phyloP scores from a whole-genome alignment of 116 monocot genomes.

The Papilionanthe hybrid region DNA sequence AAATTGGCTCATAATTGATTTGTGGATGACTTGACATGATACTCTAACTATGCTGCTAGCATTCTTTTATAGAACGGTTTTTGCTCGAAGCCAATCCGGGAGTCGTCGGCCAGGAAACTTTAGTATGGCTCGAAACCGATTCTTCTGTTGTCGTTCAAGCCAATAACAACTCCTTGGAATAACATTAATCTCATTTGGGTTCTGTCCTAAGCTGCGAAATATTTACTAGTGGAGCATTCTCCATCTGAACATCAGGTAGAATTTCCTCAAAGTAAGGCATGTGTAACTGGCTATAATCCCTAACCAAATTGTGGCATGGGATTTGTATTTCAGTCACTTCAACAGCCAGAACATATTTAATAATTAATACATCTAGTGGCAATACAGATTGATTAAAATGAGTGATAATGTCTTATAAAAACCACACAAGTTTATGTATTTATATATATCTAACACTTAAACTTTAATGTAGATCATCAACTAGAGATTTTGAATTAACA shows the following conservation, averaged over 20 bases:
- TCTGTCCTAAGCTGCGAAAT: not conserved
- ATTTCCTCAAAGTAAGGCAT: not conserved
- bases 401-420: too few species aligned
- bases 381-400: too few species aligned
- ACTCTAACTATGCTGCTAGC: too few species aligned
- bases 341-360: too few species aligned
- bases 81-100: not conserved
- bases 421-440: too few species aligned
- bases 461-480: too few species aligned
- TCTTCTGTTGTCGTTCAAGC: not conserved
- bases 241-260: not conserved
- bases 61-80: too few species aligned
- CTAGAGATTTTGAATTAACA: too few species aligned
- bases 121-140: not conserved
- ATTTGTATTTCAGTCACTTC: not conserved
- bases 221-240: not conserved
- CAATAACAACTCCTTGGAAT: not conserved
- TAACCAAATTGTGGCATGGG: too few species aligned
- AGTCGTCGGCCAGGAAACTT: not conserved
- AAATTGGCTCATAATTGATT: not conserved
- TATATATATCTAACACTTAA: too few species aligned
- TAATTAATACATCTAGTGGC: too few species aligned
- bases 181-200: too few species aligned
- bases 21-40: not conserved
- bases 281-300: not conserved